Base-by-base conservation (phyloP, 768 basidiomycete species). In the Boletus rex-veris region DNA sequence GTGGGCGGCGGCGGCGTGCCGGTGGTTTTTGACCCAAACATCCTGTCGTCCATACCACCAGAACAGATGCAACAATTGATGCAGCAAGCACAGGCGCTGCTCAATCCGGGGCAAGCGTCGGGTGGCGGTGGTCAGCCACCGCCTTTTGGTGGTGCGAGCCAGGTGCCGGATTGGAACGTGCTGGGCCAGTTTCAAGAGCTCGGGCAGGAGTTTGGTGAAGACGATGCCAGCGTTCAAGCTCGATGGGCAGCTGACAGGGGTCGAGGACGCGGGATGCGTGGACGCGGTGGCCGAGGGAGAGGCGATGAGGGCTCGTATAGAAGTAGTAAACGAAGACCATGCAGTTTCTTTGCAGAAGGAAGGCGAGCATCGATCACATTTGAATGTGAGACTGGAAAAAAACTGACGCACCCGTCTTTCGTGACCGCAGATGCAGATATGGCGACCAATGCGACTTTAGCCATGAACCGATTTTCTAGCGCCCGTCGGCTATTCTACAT, bases 261-360 rank as follows among this genome's bases (percentile, higher is more conserved):
- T n/a, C 69, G 78, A 46, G 77, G 77, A 42, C 75, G 83, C 48
- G 79, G 83, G 48, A 76, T 79, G 41, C 75, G 83, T 47, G 82
- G 87, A 36, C 74, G 84, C 48, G 83, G 64, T 50, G 83, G 84
- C 52, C 72, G 85, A 45, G 80, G 82, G 54, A 66, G 72, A 50
- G 77, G 76, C 54, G 80, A 78, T 38, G 80, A 80, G 41, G 80
- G 79, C 55, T 83, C 81, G 60, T 82, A 77, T 86, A 87, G 80
- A 85, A 80, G 80, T 73, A 88, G 76, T 82, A 90, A 84, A 84
- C 83, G 85, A 84, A 84, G 82, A 84, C 85, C 86, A 75, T 92
- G 90, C 87, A 86, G 79, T 80, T 92, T 91, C 79, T 91, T 84
- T 82, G 82, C 82, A 76, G 80, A 84, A 82, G 90, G 89, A 89